phyloP scores from a whole-genome alignment of 371 early-diverging fungal genomes.

The Capillidium rhysosporum region DNA sequence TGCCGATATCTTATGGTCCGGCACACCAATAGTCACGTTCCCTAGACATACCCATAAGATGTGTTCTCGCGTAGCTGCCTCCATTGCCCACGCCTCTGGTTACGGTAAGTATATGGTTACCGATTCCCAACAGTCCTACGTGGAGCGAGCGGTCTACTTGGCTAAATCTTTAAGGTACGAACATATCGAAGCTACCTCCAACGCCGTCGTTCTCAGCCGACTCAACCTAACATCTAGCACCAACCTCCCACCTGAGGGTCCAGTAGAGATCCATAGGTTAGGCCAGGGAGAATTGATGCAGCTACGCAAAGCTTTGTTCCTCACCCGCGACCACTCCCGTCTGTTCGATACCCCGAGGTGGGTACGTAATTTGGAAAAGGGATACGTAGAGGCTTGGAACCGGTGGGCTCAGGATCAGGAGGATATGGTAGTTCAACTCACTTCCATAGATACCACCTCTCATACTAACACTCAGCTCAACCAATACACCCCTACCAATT shows the following conservation, averaged over 20 bases:
- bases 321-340: constrained; percentile 46
- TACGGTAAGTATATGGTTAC: constrained; percentile 70
- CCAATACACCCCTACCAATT: neutral
- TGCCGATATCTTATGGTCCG: constrained; percentile 83
- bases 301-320: constrained; percentile 49
- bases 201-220: constrained; percentile 13
- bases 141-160: constrained; percentile 48
- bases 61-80: constrained; percentile 79
- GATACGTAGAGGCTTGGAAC: constrained; percentile 48
- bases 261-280: constrained; percentile 6
- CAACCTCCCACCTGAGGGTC: neutral
- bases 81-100: constrained; percentile 69
- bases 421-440: constrained; percentile 9
- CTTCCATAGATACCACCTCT: neutral
- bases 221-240: neutral
- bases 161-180: constrained; percentile 17
- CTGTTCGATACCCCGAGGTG: constrained; percentile 77
- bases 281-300: constrained; percentile 41
- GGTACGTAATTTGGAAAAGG: constrained; percentile 69
- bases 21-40: constrained; percentile 78
- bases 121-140: constrained; percentile 47
- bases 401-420: constrained; percentile 50
- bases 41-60: constrained; percentile 80
- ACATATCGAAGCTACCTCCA: constrained; percentile 1
- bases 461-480: neutral